These are phyloP conservation scores for Candida maesae DNA, from an alignment of 805 yeast species.

Conservation along the genomic window DNA sequence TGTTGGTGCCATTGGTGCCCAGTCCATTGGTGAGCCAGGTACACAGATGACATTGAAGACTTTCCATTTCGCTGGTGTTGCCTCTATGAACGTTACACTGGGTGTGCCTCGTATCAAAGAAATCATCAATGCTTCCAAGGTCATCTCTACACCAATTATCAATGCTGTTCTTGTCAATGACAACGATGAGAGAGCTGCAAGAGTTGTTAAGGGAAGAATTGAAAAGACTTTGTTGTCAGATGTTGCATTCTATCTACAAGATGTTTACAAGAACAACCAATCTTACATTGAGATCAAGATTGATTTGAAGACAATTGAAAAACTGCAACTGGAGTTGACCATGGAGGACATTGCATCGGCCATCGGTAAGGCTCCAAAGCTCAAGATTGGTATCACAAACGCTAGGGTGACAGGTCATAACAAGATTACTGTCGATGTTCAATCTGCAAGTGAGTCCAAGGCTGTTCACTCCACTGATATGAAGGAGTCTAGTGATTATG, in stretches of 20 bases:
- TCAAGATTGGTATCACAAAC: conserved; percentile 74
- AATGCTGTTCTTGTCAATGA: conserved; percentile 91
- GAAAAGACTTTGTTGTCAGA: conserved; percentile 89
- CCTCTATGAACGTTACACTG: conserved; percentile 96
- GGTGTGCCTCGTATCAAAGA: conserved; percentile 99
- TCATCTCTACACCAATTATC: conserved; percentile 93
- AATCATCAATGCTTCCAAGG: conserved; percentile 94
- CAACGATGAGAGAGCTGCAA: conserved; percentile 94
- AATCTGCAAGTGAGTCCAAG: background rate
- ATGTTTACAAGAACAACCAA: conserved; percentile 77
- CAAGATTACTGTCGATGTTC: conserved; percentile 55
- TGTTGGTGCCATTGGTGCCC: conserved; percentile 99
- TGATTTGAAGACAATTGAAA: conserved; percentile 81
- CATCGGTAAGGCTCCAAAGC: conserved; percentile 77
- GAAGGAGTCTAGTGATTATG: conserved; percentile 18
- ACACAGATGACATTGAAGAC: conserved; percentile 97
- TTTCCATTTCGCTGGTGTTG: conserved; percentile 99
- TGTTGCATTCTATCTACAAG: conserved; percentile 86
- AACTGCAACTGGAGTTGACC: conserved; percentile 82
- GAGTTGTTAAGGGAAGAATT: conserved; percentile 96
- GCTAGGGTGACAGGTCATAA: conserved; percentile 64
- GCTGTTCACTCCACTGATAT: background rate
- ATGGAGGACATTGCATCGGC: conserved; percentile 86
- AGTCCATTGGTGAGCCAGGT: conserved; percentile 98
- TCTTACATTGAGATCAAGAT: conserved; percentile 79